phyloP scores from a whole-genome alignment of 345 rosid species.

The Toxicodendron radicans region DNA sequence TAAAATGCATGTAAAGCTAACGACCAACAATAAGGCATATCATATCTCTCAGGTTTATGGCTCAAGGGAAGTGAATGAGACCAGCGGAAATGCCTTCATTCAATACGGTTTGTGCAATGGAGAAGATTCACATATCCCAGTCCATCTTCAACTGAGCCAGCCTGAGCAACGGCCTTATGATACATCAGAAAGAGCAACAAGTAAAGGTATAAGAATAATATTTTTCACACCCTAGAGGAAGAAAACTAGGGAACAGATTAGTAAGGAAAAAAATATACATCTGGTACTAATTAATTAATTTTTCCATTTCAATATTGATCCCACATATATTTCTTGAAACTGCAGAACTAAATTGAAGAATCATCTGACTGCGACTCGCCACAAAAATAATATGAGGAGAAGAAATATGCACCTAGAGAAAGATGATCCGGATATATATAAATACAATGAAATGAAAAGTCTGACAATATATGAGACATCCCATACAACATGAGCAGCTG shows the following conservation, averaged over 20 bases:
- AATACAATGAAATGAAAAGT: neutral
- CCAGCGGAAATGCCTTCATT: constrained; percentile 31
- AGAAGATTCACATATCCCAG: constrained; percentile 35
- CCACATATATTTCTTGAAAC: neutral
- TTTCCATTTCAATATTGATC: constrained; percentile 6
- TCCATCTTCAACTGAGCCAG: constrained; percentile 56
- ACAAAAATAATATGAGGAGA: neutral
- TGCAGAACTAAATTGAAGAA: constrained; percentile 20
- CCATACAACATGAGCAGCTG: neutral
- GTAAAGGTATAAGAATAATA: constrained; percentile 17
- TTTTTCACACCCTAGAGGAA: neutral
- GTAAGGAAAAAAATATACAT: neutral
- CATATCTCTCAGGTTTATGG: constrained; percentile 50
- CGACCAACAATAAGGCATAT: neutral
- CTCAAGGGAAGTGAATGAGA: constrained; percentile 25
- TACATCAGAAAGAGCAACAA: constrained; percentile 33
- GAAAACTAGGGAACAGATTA: neutral
- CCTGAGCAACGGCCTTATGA: constrained; percentile 36
- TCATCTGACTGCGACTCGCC: neutral
- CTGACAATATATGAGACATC: constrained; percentile 7
- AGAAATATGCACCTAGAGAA: constrained; percentile 1
- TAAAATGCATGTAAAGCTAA: neutral
- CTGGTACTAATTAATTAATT: neutral
- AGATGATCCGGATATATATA: constrained; percentile 10
- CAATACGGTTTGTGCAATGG: constrained; percentile 24